phyloP scores from a whole-genome alignment of 768 basidiomycete species.

The Roridomyces roridus region DNA sequence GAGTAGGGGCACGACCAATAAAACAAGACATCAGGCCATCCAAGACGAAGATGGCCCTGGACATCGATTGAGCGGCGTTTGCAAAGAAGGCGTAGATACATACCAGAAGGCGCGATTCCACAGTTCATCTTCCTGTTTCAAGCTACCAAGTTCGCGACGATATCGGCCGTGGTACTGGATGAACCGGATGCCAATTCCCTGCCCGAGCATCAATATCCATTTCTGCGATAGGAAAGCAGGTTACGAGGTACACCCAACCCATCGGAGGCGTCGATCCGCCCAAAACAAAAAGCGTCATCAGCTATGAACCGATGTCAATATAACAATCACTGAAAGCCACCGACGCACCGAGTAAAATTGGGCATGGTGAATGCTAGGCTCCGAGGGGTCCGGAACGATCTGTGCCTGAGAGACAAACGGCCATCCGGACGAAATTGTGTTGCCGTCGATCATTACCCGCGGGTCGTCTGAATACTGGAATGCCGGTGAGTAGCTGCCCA shows the following conservation, averaged over 20 bases:
- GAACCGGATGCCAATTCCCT: neutral
- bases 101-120: conserved; percentile 4
- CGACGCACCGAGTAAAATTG: neutral
- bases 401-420: neutral
- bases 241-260: neutral
- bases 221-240: too few species aligned
- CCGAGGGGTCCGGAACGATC: neutral
- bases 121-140: neutral
- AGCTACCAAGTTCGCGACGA: neutral
- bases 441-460: neutral
- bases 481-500: too few species aligned
- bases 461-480: conserved; percentile 6
- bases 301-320: neutral
- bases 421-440: neutral
- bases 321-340: neutral
- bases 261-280: neutral
- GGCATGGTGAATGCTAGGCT: neutral
- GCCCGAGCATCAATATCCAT: neutral
- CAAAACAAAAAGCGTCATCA: neutral
- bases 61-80: too few species aligned
- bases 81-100: too few species aligned
- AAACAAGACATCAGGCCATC: conserved; percentile 46
- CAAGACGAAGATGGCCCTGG: conserved; percentile 32
- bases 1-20: conserved; percentile 67
- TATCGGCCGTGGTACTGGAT: neutral